Evolutionary conservation across 768 basidiomycete genomes (phyloP), one percentile per base, ranked within the genome.

Genomic region (Hygrocybe punicea): DNA sequence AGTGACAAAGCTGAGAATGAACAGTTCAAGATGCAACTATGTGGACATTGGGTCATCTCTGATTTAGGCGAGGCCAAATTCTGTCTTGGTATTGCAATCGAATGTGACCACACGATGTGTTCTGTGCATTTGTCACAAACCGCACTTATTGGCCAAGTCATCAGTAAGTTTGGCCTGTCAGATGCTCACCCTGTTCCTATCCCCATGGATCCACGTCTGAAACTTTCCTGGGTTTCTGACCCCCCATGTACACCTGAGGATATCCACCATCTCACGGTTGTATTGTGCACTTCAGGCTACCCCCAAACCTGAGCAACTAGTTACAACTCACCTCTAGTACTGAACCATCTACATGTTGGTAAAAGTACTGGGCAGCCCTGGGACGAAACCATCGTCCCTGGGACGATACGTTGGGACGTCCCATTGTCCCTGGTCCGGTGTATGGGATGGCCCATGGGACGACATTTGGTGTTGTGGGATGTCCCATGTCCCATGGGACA

Each of bases 21-120:
- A 0, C 14, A 35, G 8, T 69, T 75, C 61, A 73, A 73, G 47
- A 58, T 36, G 1, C 59, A 75, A 13, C 60, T 77, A 5, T 21
- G 59, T 1, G 40, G 25, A 1, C 35, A 61, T 4, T 78, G 71
- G 69, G 57, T 55, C 9, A 73, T 77, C 8, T 64, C 69, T 6
- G 73, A 76, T 35, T 65, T 75, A 0, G 74, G 74, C 0, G 64
- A 69, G 6, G 56, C 67, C 1, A 58, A 63, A 2, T 72, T 65
- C 42, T 57, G 63, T 34, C 53, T 81, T 1, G 77, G 78, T 1
- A 75, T 81, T 17, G 66, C 62, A 4, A 69, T 80, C 34, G 40
- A 62, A 21, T 63, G 70, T 0, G 67, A 77, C 23, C 61, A 62
- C 4, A 9, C 36, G 2, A 39, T 47, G 6, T 53, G 59, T 13